These are phyloP conservation scores for Ascocoryne sarcoides DNA, from an alignment of 2,329 filamentous ascomycete genomes.

Conservation along the genomic window DNA sequence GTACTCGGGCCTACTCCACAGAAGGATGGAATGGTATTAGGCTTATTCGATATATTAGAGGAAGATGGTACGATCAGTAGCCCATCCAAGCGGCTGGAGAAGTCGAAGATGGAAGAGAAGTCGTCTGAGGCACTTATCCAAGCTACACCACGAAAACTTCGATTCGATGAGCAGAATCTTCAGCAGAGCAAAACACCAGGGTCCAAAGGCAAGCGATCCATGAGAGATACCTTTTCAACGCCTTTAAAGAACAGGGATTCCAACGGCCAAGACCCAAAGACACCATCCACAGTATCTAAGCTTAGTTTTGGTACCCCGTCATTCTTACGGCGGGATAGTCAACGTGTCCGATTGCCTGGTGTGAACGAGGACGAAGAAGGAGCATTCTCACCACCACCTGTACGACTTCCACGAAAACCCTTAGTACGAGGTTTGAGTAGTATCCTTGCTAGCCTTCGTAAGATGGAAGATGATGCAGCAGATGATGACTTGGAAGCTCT, in stretches of 20 bases:
- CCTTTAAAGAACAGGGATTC: constrained; percentile 45
- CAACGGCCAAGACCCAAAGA: constrained; percentile 33
- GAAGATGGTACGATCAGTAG: constrained; percentile 40
- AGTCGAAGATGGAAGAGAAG: constrained; percentile 16
- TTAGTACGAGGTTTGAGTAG: constrained; percentile 64
- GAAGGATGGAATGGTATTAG: constrained; percentile 66
- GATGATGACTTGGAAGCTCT: constrained; percentile 70
- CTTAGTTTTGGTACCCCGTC: constrained; percentile 60
- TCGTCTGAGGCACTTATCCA: constrained; percentile 22
- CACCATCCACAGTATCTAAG: constrained; percentile 44
- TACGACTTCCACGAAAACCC: constrained; percentile 48
- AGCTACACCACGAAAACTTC: constrained; percentile 32
- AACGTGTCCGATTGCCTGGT: constrained; percentile 36
- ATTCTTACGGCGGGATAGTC: constrained; percentile 50
- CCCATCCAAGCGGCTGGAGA: constrained; percentile 17
- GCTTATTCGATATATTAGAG: constrained; percentile 63
- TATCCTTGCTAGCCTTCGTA: constrained; percentile 62
- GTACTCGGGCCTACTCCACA: constrained; percentile 73
- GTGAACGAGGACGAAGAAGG: constrained; percentile 49
- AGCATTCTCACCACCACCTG: constrained; percentile 35
- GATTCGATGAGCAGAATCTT: neutral
- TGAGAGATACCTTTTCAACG: constrained; percentile 56
- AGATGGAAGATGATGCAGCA: constrained; percentile 58
- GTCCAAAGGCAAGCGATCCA: constrained; percentile 49
- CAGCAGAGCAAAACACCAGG: constrained; percentile 35